Percentiles rank a stretch among this genome's conserved stretches.
Evolutionary conservation across 768 basidiomycete species (phyloP).

Genomic region (Podaxis carcinomalis): DNA sequence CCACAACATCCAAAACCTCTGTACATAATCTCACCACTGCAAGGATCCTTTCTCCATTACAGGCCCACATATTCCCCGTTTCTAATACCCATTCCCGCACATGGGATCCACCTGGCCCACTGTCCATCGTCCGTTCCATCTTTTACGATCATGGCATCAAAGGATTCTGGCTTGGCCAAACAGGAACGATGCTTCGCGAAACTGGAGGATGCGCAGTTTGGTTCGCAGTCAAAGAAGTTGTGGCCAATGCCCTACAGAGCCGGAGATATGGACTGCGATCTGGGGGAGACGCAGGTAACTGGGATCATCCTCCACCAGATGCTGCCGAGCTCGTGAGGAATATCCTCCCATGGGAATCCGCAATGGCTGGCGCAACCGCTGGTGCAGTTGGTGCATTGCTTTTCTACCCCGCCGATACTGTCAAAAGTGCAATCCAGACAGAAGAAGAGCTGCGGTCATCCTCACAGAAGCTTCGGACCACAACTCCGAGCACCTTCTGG

Average conservation of each 20-base stretch:
- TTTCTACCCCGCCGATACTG: constrained; percentile 86
- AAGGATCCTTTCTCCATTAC: background rate
- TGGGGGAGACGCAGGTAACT: background rate
- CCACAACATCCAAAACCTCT: background rate
- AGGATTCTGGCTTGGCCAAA: constrained; percentile 85
- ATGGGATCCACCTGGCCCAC: constrained; percentile 58
- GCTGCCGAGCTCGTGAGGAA: constrained; percentile 15
- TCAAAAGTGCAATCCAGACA: constrained; percentile 91
- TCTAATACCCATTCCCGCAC: constrained; percentile 16
- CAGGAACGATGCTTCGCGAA: constrained; percentile 82
- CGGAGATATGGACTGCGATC: constrained; percentile 28
- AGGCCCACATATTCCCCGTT: constrained; percentile 13
- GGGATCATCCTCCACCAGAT: background rate
- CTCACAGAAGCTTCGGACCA: constrained; percentile 19
- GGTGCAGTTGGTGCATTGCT: constrained; percentile 77
- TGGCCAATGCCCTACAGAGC: constrained; percentile 58
- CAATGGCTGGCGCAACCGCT: constrained; percentile 72
- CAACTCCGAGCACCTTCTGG: constrained; percentile 39
- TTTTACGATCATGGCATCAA: constrained; percentile 50
- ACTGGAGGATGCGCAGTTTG: constrained; percentile 83
- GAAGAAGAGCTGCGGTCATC: constrained; percentile 64
- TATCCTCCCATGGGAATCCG: constrained; percentile 70
- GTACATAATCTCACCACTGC: background rate
- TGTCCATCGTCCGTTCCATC: constrained; percentile 58
- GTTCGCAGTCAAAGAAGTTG: constrained; percentile 82